Percentiles rank a stretch among this genome's conserved stretches.
phyloP scores from a whole-genome alignment of 352 stramenopile species.

The Pythium oligandrum region DNA sequence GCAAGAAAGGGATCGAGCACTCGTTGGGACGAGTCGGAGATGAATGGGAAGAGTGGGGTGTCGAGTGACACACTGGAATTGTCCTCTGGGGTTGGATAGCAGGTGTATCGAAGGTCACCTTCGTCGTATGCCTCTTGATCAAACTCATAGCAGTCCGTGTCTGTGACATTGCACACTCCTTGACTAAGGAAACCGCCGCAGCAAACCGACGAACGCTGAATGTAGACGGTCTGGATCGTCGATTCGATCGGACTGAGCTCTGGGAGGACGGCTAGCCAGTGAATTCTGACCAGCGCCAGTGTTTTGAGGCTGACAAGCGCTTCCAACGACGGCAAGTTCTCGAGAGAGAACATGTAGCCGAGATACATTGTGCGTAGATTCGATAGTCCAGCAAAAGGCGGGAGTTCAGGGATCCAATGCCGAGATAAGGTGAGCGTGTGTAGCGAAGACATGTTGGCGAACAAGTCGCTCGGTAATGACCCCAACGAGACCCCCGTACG shows the following conservation, averaged over 20 bases:
- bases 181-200: neutral
- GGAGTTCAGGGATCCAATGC: too few relatives aligned
- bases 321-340: neutral
- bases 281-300: neutral
- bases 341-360: neutral
- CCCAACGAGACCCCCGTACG: too few relatives aligned
- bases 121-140: too few relatives aligned
- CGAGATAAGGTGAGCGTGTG: too few relatives aligned
- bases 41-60: neutral
- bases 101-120: neutral
- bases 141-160: too few relatives aligned
- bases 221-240: neutral
- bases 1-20: neutral
- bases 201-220: neutral
- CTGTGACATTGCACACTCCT: neutral
- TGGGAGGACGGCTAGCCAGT: neutral
- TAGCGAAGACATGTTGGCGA: too few relatives aligned
- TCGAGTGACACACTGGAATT: too few relatives aligned
- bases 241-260: neutral
- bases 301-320: neutral
- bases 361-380: neutral
- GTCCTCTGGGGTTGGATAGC: neutral
- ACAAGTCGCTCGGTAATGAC: too few relatives aligned
- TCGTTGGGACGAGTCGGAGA: neutral
- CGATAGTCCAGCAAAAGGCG: neutral